Evolutionary conservation across 2,329 filamentous ascomycete genomes (phyloP), one percentile per base, ranked within the genome.

Genomic region (Podosphaera xanthii): DNA sequence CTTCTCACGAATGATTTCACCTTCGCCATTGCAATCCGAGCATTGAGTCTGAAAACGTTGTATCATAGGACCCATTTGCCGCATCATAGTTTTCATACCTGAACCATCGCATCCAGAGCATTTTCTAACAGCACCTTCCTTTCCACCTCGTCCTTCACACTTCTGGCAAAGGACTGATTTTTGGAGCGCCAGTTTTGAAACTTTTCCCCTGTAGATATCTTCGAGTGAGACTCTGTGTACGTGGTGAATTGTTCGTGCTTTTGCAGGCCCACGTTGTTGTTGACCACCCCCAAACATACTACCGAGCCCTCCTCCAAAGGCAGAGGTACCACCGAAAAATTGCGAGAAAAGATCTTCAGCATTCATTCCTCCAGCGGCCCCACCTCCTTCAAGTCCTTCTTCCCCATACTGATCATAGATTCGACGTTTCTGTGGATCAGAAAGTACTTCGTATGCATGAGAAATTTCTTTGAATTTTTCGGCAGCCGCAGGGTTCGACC

Each of bases 81-180:
- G 86, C 92, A 98, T 96, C 91, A 98, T 97, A 48, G 87, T 96
- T 85, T 97, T 97, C 87, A 96, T 95, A 73, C 92, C 92, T 64
- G 86, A 82, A 65, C 92, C 92, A 68, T 94, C 88, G 72, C 92
- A 98, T 69, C 88, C 86, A 48, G 81, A 70, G 74, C 92, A 98
- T 68, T 86, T 87, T 76, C 90, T 91, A 64, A 97, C 91, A n/a
- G 92, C 87, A 64, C 92, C 92, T 64, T 97, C 91, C 77, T 98
- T 98, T 65, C 92, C 92, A 69, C 92, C 92, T 61, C 89, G 82
- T 63, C 92, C 92, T 61, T 92, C 85, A 72, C 92, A 98, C 75
- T 90, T 90, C 64, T 87, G 77, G 77, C 92, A 98, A 73, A 98
- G 92, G 71, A 98, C 84, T 10, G 91, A 97, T 70, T 95, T 94